phyloP scores from a whole-genome alignment of 352 stramenopile genomes.

The Phytophthora kernoviae region DNA sequence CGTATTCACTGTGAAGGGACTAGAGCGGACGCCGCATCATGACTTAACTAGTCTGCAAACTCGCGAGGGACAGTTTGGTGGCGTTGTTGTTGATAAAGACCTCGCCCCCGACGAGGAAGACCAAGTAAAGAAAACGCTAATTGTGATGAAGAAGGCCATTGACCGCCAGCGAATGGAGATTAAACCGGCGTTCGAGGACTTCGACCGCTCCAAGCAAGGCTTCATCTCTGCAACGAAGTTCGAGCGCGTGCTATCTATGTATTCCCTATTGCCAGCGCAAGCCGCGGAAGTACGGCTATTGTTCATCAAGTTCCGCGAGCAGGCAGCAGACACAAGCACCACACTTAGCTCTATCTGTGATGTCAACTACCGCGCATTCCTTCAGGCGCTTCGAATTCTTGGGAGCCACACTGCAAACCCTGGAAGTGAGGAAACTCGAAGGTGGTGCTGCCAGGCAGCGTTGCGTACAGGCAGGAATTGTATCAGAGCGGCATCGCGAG shows the following conservation, averaged over 20 bases:
- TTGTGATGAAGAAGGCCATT: slow-evolving; percentile 60
- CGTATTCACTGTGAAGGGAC: slow-evolving; percentile 77
- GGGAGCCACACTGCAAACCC: slow-evolving; percentile 20
- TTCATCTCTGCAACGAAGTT: slow-evolving; percentile 84
- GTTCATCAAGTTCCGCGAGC: slow-evolving; percentile 80
- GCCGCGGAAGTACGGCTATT: slow-evolving; percentile 51
- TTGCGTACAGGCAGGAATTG: slow-evolving; percentile 65
- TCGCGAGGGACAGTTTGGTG: slow-evolving; percentile 63
- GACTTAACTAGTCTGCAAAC: slow-evolving; percentile 55
- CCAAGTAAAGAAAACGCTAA: slow-evolving; percentile 48
- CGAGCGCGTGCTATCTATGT: slow-evolving; percentile 82
- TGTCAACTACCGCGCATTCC: slow-evolving; percentile 85
- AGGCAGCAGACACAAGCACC: slow-evolving; percentile 37
- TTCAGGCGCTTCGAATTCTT: slow-evolving; percentile 66
- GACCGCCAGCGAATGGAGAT: slow-evolving; percentile 76
- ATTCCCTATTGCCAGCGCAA: slow-evolving; percentile 59
- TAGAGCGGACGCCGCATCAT: slow-evolving; percentile 66
- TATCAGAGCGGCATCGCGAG: slow-evolving; percentile 40
- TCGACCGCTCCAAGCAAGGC: slow-evolving; percentile 77
- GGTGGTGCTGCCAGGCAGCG: slow-evolving; percentile 50
- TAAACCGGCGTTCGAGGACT: slow-evolving; percentile 85
- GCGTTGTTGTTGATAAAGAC: slow-evolving; percentile 55
- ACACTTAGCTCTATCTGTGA: slow-evolving; percentile 79
- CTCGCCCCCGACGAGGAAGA: slow-evolving; percentile 55
- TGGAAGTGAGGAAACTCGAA: slow-evolving; percentile 23